phyloP scores from a whole-genome alignment of 805 yeast species.

The Candida tammaniensis region DNA sequence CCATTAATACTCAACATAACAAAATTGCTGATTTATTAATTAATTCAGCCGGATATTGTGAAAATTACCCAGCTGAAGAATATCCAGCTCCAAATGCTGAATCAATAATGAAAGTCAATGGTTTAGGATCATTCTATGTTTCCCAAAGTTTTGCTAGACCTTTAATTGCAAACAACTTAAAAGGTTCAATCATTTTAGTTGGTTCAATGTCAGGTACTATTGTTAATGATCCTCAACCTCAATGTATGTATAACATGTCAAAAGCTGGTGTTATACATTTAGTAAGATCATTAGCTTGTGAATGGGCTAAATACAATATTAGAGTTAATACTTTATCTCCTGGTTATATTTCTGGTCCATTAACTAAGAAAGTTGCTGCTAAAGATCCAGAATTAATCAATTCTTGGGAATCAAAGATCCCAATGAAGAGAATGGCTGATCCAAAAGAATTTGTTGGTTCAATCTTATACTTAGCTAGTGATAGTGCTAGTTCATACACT shows the following conservation, averaged over 20 bases:
- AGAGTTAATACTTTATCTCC: slow-evolving; percentile 79
- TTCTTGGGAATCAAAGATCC: slow-evolving; percentile 69
- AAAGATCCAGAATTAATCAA: slow-evolving; percentile 62
- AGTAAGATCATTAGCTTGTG: slow-evolving; percentile 72
- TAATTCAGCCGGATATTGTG: slow-evolving; percentile 84
- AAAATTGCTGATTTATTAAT: slow-evolving; percentile 62
- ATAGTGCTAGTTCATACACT: slow-evolving; percentile 70
- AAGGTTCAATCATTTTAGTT: slow-evolving; percentile 63
- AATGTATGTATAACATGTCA: slow-evolving; percentile 78
- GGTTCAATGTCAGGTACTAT: slow-evolving; percentile 82
- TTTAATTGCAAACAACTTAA: slow-evolving; percentile 52
- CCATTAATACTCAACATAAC: slow-evolving; percentile 57
- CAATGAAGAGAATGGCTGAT: slow-evolving; percentile 81
- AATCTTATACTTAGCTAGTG: slow-evolving; percentile 68
- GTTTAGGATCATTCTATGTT: slow-evolving; percentile 71
- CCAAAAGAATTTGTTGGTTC: slow-evolving; percentile 82
- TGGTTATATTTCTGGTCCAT: slow-evolving; percentile 77
- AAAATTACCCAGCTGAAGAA: slow-evolving; percentile 73
- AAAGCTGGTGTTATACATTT: slow-evolving; percentile 85
- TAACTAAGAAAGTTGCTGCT: slow-evolving; percentile 67
- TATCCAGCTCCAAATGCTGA: slow-evolving; percentile 73
- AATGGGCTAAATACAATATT: slow-evolving; percentile 75
- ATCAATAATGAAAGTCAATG: slow-evolving; percentile 64
- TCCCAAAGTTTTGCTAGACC: slow-evolving; percentile 73
- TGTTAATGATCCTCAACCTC: slow-evolving; percentile 78